Evolutionary conservation across 345 rosid genomes (phyloP), one percentile per base, ranked within the genome.

Genomic region (Eucalyptus tenuipes): DNA sequence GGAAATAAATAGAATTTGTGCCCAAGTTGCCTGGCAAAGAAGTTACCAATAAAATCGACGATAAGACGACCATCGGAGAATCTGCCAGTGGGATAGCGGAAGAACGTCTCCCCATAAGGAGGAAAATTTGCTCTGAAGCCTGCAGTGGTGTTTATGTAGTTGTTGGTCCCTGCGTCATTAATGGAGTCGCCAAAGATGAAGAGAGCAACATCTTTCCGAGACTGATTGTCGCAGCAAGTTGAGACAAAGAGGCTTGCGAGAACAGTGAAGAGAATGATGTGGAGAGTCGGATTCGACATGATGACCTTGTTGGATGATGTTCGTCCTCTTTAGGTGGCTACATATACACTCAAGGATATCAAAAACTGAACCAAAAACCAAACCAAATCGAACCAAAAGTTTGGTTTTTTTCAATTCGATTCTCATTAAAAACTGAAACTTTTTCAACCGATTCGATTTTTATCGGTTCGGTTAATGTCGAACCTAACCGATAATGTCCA

Each of bases 151-250:
- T 89, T 87, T 45, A 91, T 88, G 59, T 87, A 92, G 88, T 92
- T 90, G 25, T 91, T 92, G 61, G 91, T 92, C 48, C 94, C 94
- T 5, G 85, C 89, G 48, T 93, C 93, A 31, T 89, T 91, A 2
- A 89, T 1, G 3, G 95, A 93, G 75, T 93, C 95, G 16, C 95
- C 94, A 10, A 92, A 91, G 12, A 91, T 64, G 84, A 92, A 91
- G 37, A 92, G 33, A 7, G 92, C 89, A 7, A 52, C 84, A 42
- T 87, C 50, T 61, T 18, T 42, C 79, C 14, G 13, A 75, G 82
- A 40, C 24, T 40, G 82, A 75, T 75, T 6, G 47, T 20, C 47
- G 15, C 82, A 1, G 82, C 29, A 13, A 75, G 47, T 42, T 4
- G 87, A 33, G 57, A 45, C 16, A 3, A 29, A 22, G 75, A 49